Evolutionary conservation across 257 asterid species (phyloP), one percentile per base, ranked within the genome.

Genomic region (Plantago elongata): DNA sequence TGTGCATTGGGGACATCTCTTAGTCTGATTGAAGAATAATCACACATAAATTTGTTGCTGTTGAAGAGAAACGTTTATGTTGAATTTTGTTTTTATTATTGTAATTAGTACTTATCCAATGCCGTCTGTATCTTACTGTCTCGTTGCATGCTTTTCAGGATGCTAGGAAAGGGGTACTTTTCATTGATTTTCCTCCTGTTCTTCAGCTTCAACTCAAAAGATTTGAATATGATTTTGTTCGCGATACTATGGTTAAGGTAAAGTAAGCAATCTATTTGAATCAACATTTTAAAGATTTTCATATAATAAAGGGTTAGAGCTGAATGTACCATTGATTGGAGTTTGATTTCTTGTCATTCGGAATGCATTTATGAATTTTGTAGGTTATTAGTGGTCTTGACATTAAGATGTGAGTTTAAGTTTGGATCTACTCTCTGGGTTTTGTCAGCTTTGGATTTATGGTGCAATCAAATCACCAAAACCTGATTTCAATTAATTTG

Each of bases 181-280:
- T 87, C 81, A 83, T 76, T 18, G 94, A 87, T 72, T 84, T 87
- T 75, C 95, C 93, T 63, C 93, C 90, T 42, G 95, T 87, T 66
- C 95, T 87, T 61, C 88, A 87, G 81, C 93, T 87, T 72, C 93
- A 82, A 81, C 68, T 84, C 52, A 87, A 87, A 63, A 81, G 95
- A 66, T 87, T 87, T 60, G 95, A 87, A 66, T 84, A 84, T 60
- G 95, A 87, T 70, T 87, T 87, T 72, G 70, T 75, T 66, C 86
- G 88, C 59, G 94, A 87, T 69, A 76, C 86, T 30, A 87, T 87
- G 95, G 89, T 84, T 60, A 87, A 87, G 95, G 95, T 87, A 68
- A 68, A 69, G 94, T 84, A 63, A 70, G 64, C 60, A 47, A 48
- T 57, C 62, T 46, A 48, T 65, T 57, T 13, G 54, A 64, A 44